phyloP scores from a whole-genome alignment of 257 asterid genomes.

The Rehmannia glutinosa region DNA sequence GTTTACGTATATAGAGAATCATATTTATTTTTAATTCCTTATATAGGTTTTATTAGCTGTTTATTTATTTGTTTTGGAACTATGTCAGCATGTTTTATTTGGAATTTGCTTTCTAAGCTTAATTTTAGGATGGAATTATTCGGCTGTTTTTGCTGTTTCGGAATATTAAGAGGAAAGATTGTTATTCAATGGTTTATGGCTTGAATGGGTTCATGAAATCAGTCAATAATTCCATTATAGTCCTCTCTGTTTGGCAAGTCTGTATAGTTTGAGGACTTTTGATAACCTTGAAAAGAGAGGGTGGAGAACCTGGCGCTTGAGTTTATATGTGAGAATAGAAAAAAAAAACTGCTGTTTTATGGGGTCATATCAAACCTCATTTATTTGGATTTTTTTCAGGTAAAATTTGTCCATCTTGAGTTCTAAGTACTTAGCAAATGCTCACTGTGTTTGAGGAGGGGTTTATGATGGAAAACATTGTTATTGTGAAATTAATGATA shows the following conservation, averaged over 20 bases:
- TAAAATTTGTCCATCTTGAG: not conserved
- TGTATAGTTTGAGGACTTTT: constrained; percentile 1
- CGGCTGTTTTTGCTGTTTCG: constrained; percentile 6
- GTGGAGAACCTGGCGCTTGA: not conserved
- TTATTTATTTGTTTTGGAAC: not conserved
- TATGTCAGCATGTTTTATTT: not conserved
- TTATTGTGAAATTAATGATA: not conserved
- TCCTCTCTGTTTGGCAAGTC: not conserved
- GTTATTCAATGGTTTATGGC: constrained; percentile 7
- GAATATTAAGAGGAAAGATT: not conserved
- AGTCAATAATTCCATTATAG: not conserved
- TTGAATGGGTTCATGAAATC: constrained; percentile 14
- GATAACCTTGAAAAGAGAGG: constrained; percentile 1
- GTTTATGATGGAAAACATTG: not conserved
- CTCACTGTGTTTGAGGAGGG: constrained; percentile 13
- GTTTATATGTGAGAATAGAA: not conserved
- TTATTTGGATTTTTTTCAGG: not conserved
- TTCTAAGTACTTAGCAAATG: not conserved
- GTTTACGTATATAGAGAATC: not conserved
- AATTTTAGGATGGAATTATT: not conserved
- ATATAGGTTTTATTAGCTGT: not conserved
- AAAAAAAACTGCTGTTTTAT: too few relatives aligned
- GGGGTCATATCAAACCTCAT: too few relatives aligned
- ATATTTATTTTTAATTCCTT: constrained; percentile 4
- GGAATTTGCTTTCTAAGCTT: not conserved